Percentiles rank a stretch among this genome's conserved stretches.
phyloP scores from a whole-genome alignment of 1,284 basidiomycete species.

The Inonotus hispidus region DNA sequence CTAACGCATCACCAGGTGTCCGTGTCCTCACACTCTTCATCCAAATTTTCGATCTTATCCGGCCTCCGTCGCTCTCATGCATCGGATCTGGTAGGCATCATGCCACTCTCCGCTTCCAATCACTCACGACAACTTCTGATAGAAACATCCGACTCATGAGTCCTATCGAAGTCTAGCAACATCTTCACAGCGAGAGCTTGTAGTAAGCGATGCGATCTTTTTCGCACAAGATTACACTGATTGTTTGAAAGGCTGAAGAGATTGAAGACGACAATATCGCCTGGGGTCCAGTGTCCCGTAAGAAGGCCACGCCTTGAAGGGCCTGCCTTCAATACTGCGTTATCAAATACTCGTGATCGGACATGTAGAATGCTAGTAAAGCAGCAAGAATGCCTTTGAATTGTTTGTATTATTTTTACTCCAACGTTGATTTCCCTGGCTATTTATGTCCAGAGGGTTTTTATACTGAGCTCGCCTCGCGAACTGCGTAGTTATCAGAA shows the following conservation, averaged over 20 bases:
- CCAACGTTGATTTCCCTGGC: background rate
- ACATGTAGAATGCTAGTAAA: background rate
- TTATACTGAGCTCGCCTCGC: background rate
- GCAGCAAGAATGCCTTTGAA: background rate
- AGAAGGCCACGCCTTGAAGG: background rate
- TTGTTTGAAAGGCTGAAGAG: constrained; percentile 2
- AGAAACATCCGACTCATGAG: background rate
- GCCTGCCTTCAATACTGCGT: background rate
- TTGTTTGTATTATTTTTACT: background rate
- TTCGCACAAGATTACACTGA: background rate
- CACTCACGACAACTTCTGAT: background rate
- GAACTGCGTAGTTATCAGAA: background rate
- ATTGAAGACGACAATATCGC: constrained; percentile 13
- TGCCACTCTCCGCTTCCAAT: background rate
- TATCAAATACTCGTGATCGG: background rate
- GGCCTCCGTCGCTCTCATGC: background rate
- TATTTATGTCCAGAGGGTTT: background rate
- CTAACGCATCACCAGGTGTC: background rate
- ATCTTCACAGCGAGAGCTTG: background rate
- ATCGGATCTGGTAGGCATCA: background rate
- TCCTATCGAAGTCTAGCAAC: background rate
- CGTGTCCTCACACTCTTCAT: background rate
- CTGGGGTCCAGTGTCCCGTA: constrained; percentile 5
- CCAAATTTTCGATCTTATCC: background rate
- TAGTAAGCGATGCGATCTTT: background rate